Percentiles rank a stretch among this genome's conserved stretches.
Evolutionary conservation across 2,329 filamentous ascomycete species (phyloP).

Genomic region (Trematosphaeria pertusa): DNA sequence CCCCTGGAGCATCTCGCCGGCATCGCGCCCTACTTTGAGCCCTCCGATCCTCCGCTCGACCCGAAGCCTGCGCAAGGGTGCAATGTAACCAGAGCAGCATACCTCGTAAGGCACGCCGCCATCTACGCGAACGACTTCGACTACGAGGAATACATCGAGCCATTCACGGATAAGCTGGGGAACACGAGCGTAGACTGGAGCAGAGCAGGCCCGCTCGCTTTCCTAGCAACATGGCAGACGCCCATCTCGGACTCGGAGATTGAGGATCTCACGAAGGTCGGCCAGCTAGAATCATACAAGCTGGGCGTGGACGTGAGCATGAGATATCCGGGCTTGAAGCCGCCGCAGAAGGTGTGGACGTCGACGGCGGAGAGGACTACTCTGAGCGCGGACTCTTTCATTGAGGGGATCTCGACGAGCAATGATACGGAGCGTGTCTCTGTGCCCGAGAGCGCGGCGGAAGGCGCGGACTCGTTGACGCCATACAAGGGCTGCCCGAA

Average conservation of each 20-base stretch:
- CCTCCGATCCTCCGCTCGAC: constrained; percentile 54
- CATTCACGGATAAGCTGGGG: constrained; percentile 62
- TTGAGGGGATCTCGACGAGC: constrained; percentile 61
- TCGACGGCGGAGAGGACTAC: constrained; percentile 68
- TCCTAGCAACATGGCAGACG: constrained; percentile 63
- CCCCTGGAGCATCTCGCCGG: constrained; percentile 59
- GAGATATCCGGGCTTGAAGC: constrained; percentile 62
- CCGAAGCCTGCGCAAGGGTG: constrained; percentile 59
- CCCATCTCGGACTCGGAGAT: constrained; percentile 64
- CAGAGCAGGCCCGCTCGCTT: constrained; percentile 62
- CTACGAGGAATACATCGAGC: constrained; percentile 59
- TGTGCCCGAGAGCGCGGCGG: constrained; percentile 63
- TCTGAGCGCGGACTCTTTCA: constrained; percentile 65
- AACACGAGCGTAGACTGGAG: constrained; percentile 67
- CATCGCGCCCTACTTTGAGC: constrained; percentile 59
- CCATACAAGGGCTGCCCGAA: constrained; percentile 70
- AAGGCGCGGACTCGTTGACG: constrained; percentile 67
- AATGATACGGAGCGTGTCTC: constrained; percentile 62
- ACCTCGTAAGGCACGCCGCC: constrained; percentile 59
- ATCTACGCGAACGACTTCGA: constrained; percentile 62
- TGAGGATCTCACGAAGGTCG: constrained; percentile 67
- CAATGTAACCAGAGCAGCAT: constrained; percentile 58
- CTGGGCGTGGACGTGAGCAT: constrained; percentile 66
- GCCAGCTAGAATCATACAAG: constrained; percentile 66
- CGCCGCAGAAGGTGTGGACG: constrained; percentile 66